Percentiles rank a stretch among this genome's conserved stretches.
Evolutionary conservation across 2,329 filamentous ascomycete genomes (phyloP).

Genomic region (Elsinoe necatrix): DNA sequence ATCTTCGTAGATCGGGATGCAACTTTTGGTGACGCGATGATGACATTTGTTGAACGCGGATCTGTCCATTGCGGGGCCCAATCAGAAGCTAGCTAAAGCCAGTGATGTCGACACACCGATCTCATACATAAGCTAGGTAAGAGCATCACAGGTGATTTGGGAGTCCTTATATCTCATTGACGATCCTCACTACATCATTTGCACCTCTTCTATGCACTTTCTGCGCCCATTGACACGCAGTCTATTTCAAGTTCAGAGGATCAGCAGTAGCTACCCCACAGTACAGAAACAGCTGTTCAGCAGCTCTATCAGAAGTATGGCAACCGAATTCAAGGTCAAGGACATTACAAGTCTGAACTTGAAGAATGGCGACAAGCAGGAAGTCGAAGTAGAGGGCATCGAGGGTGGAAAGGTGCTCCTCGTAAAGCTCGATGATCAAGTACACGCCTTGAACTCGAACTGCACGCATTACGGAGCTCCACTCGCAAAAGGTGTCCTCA

Average conservation of each 20-base stretch:
- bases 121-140: slow-evolving; percentile 9
- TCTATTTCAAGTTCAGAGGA: not conserved
- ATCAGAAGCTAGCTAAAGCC: slow-evolving; percentile 9
- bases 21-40: slow-evolving; percentile 4
- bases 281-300: slow-evolving; percentile 19
- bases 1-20: slow-evolving; percentile 9
- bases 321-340: slow-evolving; percentile 56
- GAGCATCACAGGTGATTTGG: not conserved
- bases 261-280: slow-evolving; percentile 2
- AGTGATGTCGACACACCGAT: slow-evolving; percentile 11
- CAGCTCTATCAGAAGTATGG: slow-evolving; percentile 31
- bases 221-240: slow-evolving; percentile 6
- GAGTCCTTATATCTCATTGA: not conserved
- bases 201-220: slow-evolving; percentile 2
- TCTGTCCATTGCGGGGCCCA: slow-evolving; percentile 5
- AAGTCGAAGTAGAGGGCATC: slow-evolving; percentile 84
- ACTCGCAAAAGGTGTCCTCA: slow-evolving; percentile 74
- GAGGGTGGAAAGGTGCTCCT: slow-evolving; percentile 79
- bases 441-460: slow-evolving; percentile 72
- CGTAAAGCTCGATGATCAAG: slow-evolving; percentile 64
- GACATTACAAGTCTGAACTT: slow-evolving; percentile 65
- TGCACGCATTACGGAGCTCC: slow-evolving; percentile 92
- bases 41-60: slow-evolving; percentile 7
- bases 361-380: slow-evolving; percentile 72
- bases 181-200: too few species aligned